phyloP scores from a whole-genome alignment of 768 basidiomycete genomes.

The Albatrellus ellisii region DNA sequence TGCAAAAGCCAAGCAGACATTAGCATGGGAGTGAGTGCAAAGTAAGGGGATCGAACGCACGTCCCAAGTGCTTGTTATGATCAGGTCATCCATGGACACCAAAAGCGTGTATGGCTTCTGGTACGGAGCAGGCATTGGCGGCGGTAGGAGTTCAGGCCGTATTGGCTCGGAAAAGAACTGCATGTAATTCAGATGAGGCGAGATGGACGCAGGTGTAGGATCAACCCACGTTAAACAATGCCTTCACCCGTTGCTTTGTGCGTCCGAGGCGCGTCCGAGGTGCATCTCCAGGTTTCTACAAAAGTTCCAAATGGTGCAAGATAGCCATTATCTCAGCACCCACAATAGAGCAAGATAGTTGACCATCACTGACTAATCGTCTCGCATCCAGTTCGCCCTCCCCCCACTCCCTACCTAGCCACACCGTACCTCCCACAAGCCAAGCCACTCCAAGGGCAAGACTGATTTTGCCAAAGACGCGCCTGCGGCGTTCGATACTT shows the following conservation, averaged over 20 bases:
- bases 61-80: conserved; percentile 91
- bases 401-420: conserved; percentile 73
- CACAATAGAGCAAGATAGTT: conserved; percentile 3
- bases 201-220: neutral
- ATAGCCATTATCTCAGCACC: neutral
- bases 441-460: conserved; percentile 42
- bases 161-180: conserved; percentile 91
- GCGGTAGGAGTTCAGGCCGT: conserved; percentile 86
- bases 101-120: conserved; percentile 89
- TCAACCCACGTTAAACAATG: conserved; percentile 53
- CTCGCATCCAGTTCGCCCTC: conserved; percentile 52
- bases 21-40: neutral
- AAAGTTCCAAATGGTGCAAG: too few species aligned
- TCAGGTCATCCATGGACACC: conserved; percentile 82
- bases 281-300: conserved; percentile 45
- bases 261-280: conserved; percentile 52
- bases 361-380: conserved; percentile 36
- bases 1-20: conserved; percentile 18
- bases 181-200: neutral
- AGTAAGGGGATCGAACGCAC: conserved; percentile 34
- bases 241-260: conserved; percentile 45
- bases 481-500: conserved; percentile 61
- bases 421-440: conserved; percentile 41
- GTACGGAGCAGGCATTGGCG: conserved; percentile 68
- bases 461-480: conserved; percentile 39